Conservation (phyloP, 306 rosid species). For the Cercis canadensis region DNA sequence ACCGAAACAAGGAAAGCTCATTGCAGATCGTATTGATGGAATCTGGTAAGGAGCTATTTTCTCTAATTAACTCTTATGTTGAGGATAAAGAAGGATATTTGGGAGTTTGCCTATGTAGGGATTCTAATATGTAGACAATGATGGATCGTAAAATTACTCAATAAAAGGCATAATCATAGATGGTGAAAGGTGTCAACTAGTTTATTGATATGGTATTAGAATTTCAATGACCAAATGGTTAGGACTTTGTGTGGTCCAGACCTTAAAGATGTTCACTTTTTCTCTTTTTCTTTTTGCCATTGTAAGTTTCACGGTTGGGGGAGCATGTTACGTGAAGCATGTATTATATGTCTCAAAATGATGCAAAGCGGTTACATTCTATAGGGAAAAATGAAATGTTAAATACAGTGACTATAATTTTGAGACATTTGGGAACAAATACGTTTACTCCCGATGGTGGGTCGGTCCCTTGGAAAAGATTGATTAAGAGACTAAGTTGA, state of each 20-base stretch:
- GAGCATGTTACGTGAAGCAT: too few species aligned
- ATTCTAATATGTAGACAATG: conserved; percentile 8
- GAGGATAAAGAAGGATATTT: not conserved
- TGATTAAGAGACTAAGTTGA: not conserved
- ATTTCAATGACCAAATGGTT: too few species aligned
- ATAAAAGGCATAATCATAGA: conserved; percentile 3
- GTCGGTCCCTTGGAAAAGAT: too few species aligned
- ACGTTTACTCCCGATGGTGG: too few species aligned
- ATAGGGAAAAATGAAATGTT: not conserved
- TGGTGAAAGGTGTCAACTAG: not conserved
- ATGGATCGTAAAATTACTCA: not conserved
- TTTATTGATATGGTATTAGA: too few species aligned
- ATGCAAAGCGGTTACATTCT: conserved; percentile 11
- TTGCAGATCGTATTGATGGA: conserved; percentile 97
- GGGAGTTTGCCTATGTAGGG: conserved; percentile 8
- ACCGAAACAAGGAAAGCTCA: conserved; percentile 84
- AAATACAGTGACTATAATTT: too few species aligned
- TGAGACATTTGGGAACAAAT: not conserved
- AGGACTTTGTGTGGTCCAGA: too few species aligned
- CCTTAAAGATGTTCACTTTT: too few species aligned
- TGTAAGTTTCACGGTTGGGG: not conserved
- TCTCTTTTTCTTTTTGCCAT: too few species aligned
- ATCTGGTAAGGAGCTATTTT: conserved; percentile 66
- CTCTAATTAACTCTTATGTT: conserved; percentile 1
- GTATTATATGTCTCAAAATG: not conserved